Conservation (phyloP, 768 basidiomycete genomes). For the Hirschioporus abietinus region DNA sequence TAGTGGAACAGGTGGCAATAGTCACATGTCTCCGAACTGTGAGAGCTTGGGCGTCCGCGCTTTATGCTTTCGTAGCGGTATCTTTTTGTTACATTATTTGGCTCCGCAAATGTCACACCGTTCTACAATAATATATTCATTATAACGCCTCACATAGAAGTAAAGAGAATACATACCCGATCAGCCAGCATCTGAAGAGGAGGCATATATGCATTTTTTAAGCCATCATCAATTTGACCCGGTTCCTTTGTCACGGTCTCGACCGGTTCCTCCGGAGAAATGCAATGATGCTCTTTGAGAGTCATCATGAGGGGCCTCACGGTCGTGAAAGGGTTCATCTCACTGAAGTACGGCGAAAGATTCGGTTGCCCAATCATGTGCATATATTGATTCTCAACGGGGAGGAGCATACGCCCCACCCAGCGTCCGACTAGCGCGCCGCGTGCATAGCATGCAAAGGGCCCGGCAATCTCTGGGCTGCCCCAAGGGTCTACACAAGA, state of each 20-base stretch:
- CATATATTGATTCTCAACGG: not conserved
- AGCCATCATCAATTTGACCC: not conserved
- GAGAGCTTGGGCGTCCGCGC: constrained; percentile 32
- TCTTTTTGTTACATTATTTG: not conserved
- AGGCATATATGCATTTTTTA: not conserved
- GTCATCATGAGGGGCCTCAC: constrained; percentile 10
- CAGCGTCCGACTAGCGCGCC: constrained; percentile 53
- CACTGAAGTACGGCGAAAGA: constrained; percentile 23
- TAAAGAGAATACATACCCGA: not conserved
- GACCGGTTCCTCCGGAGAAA: not conserved
- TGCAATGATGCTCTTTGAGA: not conserved
- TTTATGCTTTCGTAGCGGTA: not conserved
- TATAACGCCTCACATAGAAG: not conserved
- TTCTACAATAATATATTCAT: not conserved
- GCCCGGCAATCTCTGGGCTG: constrained; percentile 15
- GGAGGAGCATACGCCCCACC: constrained; percentile 58
- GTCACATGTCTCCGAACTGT: constrained; percentile 36
- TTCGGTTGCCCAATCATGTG: not conserved
- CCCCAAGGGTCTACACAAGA: constrained; percentile 38
- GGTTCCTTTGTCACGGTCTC: not conserved
- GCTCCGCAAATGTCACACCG: not conserved
- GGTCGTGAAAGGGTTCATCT: constrained; percentile 22
- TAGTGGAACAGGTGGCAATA: constrained; percentile 25
- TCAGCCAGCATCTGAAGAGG: not conserved
- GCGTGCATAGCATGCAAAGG: constrained; percentile 35